Percentiles rank a stretch among this genome's conserved stretches.
These are phyloP conservation scores for Zygnema circumcarinatum DNA, from an alignment of 139 green algal genomes.

Conservation along the genomic window DNA sequence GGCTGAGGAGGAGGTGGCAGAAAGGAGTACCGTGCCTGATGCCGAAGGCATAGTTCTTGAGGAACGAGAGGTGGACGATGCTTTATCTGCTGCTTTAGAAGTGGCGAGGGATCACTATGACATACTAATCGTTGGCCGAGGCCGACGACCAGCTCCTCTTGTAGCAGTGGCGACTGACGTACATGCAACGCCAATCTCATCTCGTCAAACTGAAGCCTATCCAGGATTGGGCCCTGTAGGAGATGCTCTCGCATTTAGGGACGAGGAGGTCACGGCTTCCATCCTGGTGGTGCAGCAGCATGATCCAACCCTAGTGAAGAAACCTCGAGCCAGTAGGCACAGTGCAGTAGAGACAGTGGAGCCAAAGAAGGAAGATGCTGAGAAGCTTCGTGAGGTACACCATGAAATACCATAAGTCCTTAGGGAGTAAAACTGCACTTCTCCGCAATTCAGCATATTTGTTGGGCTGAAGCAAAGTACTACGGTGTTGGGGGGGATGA, in stretches of 20 bases:
- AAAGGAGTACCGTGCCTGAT: background rate
- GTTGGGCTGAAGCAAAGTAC: too few relatives aligned
- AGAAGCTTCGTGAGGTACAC: too few relatives aligned
- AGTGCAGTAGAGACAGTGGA: too few relatives aligned
- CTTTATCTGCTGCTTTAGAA: slow-evolving; percentile 4
- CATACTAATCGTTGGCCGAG: slow-evolving; percentile 40
- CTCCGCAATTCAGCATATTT: too few relatives aligned
- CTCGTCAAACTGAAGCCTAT: background rate
- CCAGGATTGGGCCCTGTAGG: slow-evolving; percentile 35
- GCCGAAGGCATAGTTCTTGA: background rate
- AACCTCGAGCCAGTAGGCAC: too few relatives aligned
- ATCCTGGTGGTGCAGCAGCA: slow-evolving; percentile 55
- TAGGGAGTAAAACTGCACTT: too few relatives aligned
- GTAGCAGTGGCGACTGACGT: slow-evolving; percentile 25
- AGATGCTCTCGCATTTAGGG: slow-evolving; percentile 21
- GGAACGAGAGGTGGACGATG: slow-evolving; percentile 38
- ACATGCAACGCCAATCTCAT: background rate
- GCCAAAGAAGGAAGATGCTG: too few relatives aligned
- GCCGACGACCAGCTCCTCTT: slow-evolving; percentile 5
- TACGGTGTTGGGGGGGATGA: too few relatives aligned
- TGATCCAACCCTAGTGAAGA: slow-evolving; percentile 28
- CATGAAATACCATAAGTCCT: too few relatives aligned
- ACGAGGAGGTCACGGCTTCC: slow-evolving; percentile 25
- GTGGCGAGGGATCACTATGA: slow-evolving; percentile 24
- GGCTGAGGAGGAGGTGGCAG: background rate